phyloP scores from a whole-genome alignment of 2,329 filamentous ascomycete species.

The Penicillium rolfsii region DNA sequence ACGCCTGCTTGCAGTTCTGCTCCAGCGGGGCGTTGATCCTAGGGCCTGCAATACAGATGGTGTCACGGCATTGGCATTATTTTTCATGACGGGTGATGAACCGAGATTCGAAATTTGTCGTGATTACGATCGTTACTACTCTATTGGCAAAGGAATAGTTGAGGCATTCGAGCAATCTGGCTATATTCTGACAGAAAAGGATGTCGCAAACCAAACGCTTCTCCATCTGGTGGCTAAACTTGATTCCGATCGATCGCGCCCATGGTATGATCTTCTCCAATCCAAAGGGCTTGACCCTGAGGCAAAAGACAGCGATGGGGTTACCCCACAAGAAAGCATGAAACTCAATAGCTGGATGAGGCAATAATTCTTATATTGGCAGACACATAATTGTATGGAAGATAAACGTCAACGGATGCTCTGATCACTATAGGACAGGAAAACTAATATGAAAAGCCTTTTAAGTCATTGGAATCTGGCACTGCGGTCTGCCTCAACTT shows the following conservation, averaged over 20 bases:
- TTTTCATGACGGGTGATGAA: background rate
- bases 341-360: too few relatives aligned
- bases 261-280: conserved; percentile 6
- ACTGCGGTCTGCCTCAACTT: too few relatives aligned
- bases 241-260: background rate
- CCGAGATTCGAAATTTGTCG: background rate
- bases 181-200: conserved; percentile 3
- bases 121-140: background rate
- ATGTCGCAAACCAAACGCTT: conserved; percentile 1
- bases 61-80: background rate
- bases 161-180: conserved; percentile 1
- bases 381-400: too few relatives aligned
- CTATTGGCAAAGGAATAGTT: conserved; percentile 2
- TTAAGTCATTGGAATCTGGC: too few relatives aligned
- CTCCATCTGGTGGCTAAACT: conserved; percentile 9
- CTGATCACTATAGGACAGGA: too few relatives aligned
- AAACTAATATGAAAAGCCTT: too few relatives aligned
- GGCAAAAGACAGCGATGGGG: background rate
- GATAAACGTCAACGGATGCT: too few relatives aligned
- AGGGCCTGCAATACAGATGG: conserved; percentile 1
- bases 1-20: conserved; percentile 4
- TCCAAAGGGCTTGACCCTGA: conserved; percentile 1
- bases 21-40: conserved; percentile 6
- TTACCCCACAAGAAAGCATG: too few relatives aligned
- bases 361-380: too few relatives aligned